Percentiles rank a stretch among this genome's conserved stretches.
phyloP scores from a whole-genome alignment of 805 yeast genomes.

The Wickerhamiella azymoides region DNA sequence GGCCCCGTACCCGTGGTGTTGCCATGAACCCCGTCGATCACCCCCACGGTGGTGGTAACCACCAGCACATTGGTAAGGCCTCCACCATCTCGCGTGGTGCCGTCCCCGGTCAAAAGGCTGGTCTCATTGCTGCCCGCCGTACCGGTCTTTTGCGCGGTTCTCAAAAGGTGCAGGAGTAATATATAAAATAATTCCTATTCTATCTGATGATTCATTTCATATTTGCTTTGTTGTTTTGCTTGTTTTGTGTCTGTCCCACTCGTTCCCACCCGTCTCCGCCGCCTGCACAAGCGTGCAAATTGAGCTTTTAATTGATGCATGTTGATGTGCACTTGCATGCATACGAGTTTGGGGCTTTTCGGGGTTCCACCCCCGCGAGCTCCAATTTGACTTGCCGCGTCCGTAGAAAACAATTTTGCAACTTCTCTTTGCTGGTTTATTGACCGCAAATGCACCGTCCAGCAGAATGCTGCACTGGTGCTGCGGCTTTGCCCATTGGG shows the following conservation, averaged over 20 bases:
- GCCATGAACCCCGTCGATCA: slow-evolving; percentile 99
- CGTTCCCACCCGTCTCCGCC: no score
- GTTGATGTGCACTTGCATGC: no score
- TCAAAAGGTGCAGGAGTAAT: slow-evolving; percentile 74
- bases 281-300: no score
- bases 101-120: slow-evolving; percentile 99
- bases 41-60: slow-evolving; percentile 99
- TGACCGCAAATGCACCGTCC: not conserved
- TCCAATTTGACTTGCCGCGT: no score
- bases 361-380: no score
- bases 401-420: not conserved
- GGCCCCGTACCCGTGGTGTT: slow-evolving; percentile 99
- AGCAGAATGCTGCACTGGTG: not conserved
- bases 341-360: no score
- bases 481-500: not conserved
- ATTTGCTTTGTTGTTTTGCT: no score
- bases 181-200: slow-evolving; percentile 6
- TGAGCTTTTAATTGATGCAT: no score
- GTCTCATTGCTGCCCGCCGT: slow-evolving; percentile 99
- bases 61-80: slow-evolving; percentile 99
- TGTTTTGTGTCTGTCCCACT: no score
- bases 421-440: not conserved
- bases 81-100: slow-evolving; percentile 99
- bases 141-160: slow-evolving; percentile 99
- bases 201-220: not conserved